These are phyloP conservation scores for Backusella liffmaniae DNA, from an alignment of 192 early-diverging fungal species.

Conservation along the genomic window DNA sequence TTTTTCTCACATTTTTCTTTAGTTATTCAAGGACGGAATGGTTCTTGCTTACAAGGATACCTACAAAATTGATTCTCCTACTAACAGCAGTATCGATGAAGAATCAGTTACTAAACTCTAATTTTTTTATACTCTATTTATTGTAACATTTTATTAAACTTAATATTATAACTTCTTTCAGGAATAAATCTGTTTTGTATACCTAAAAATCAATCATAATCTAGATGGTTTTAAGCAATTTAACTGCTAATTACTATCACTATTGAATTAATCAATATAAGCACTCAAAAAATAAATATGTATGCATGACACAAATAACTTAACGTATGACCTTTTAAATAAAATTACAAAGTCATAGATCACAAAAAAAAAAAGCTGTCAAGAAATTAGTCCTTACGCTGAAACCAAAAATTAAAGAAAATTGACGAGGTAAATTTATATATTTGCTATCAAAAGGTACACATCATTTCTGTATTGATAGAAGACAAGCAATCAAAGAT, in stretches of 20 bases:
- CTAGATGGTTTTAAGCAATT: too few species aligned
- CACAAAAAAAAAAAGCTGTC: neutral
- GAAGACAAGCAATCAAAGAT: neutral
- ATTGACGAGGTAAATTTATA: neutral
- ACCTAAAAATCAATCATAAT: neutral
- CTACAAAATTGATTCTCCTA: neutral
- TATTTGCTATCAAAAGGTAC: neutral
- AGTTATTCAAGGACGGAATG: slow-evolving; percentile 1
- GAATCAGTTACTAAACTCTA: neutral
- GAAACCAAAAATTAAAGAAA: neutral
- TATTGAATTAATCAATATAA: neutral
- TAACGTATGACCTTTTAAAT: neutral
- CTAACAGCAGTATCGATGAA: neutral
- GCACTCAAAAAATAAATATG: neutral
- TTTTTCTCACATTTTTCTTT: neutral
- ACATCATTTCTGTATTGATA: neutral
- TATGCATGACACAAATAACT: neutral
- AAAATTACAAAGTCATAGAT: neutral
- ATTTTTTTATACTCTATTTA: neutral
- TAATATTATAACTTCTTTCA: neutral
- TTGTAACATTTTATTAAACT: neutral
- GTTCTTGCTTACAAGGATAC: neutral
- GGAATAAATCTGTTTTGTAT: neutral
- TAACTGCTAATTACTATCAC: too few species aligned
- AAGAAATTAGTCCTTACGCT: neutral